Evolutionary conservation across 139 green algal genomes (phyloP).

Genomic region (Chlorella vulgaris): DNA sequence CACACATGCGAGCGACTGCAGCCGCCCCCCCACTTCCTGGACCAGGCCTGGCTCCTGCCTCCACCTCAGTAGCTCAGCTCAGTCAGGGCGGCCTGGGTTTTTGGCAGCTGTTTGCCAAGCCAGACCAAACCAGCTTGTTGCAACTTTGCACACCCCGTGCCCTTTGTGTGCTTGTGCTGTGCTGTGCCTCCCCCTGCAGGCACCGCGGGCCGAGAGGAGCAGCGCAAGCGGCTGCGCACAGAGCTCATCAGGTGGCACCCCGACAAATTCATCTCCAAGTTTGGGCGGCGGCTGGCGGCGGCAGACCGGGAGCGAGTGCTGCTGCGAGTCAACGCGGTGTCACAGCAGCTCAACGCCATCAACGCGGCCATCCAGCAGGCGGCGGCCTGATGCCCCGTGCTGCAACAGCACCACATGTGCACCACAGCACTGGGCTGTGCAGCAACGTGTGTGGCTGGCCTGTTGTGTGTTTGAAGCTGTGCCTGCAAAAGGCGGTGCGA

Average conservation of each 20-base stretch:
- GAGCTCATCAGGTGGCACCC: conserved; percentile 70
- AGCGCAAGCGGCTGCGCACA: conserved; percentile 40
- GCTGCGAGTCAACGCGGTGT: conserved; percentile 44
- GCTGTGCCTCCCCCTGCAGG: conserved; percentile 8
- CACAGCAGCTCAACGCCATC: conserved; percentile 56
- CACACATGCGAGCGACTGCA: too few species aligned
- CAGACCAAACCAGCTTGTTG: too few species aligned
- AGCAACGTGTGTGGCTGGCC: too few species aligned
- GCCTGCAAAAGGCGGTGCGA: too few species aligned
- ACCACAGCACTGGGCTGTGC: too few species aligned
- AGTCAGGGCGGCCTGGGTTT: too few species aligned
- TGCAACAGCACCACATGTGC: too few species aligned
- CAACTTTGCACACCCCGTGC: neutral
- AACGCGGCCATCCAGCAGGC: neutral
- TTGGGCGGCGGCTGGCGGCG: conserved; percentile 41
- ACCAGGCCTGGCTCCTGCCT: too few species aligned
- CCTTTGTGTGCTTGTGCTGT: neutral
- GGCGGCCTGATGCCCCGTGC: neutral
- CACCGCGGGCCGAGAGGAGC: neutral
- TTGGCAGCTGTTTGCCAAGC: too few species aligned
- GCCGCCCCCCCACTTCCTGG: too few species aligned
- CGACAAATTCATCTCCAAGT: conserved; percentile 59
- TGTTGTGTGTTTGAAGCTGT: too few species aligned
- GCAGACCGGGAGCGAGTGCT: conserved; percentile 37
- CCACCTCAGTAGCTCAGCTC: too few species aligned